Percentiles rank a stretch among this genome's conserved stretches.
Evolutionary conservation across 352 stramenopile species (phyloP).

Genomic region (Globisporangium okanoganense): DNA sequence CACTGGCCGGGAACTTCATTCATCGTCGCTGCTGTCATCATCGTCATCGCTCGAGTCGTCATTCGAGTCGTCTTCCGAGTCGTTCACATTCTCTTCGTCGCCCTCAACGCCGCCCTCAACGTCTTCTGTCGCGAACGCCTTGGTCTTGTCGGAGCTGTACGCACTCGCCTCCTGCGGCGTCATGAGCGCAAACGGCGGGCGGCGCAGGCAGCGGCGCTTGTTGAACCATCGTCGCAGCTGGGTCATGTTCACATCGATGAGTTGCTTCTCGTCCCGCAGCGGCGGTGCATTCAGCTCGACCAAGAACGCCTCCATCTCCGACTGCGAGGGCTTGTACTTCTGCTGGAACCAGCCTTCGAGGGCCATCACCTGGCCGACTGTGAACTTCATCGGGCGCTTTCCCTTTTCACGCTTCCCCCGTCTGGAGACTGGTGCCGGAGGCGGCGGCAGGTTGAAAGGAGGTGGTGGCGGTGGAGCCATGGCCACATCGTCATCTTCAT

Average conservation of each 20-base stretch:
- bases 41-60: conserved; percentile 53
- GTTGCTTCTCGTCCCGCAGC: conserved; percentile 76
- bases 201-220: conserved; percentile 78
- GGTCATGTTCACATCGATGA: conserved; percentile 83
- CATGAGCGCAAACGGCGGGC: conserved; percentile 81
- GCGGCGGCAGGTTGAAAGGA: conserved; percentile 3
- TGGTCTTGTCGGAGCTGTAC: conserved; percentile 46
- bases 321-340: conserved; percentile 81
- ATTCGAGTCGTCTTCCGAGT: conserved; percentile 32
- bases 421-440: conserved; percentile 19
- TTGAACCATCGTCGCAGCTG: conserved; percentile 85
- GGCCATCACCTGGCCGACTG: conserved; percentile 75
- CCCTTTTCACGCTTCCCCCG: conserved; percentile 54
- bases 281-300: conserved; percentile 57
- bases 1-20: conserved; percentile 14
- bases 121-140: background rate
- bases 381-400: conserved; percentile 84
- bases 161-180: conserved; percentile 63
- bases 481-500: background rate
- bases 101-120: conserved; percentile 19
- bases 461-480: conserved; percentile 12
- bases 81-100: conserved; percentile 20
- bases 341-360: conserved; percentile 84
- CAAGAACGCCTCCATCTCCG: conserved; percentile 79
- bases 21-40: conserved; percentile 15